Evolutionary conservation across 2,329 filamentous ascomycete species (phyloP), one percentile per base, ranked within the genome.

Genomic region (Westerdykella ornata): DNA sequence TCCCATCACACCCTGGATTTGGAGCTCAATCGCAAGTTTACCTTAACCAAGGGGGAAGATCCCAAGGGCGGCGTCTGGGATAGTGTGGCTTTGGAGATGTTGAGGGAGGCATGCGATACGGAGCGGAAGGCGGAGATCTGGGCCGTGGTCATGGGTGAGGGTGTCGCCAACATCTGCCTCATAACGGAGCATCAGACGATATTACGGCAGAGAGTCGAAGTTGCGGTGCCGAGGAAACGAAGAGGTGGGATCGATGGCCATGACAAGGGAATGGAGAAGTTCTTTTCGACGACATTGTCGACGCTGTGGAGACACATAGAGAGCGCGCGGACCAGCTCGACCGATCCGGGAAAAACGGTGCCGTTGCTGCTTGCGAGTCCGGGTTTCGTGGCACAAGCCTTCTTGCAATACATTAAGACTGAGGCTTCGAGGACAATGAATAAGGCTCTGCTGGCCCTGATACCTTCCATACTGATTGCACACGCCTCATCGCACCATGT

Each of bases 71-170:
- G 69, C 62, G 78, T 88, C 32, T 98, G 92, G 92, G 92, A 98
- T 66, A 89, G 84, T 52, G 81, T 98, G 9, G 86, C 89, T 3
- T 71, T 84, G 36, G 81, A 85, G 44, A 83, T 85, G 35, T 75
- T 98, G 9, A 74, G 78, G 42, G 87, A 95, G 62, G 84, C 88
- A 1, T 75, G 90, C 12, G 82, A 86, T 54, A 80, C 85, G 52
- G 83, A 87, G 50, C 82, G 83, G 57, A 81, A 85, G 47, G 88
- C 88, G 1, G 84, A 90, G 47, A 76, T 94, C 14, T 87, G 88
- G 41, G 90, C 92, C 0, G 83, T 97, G 1, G 85, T 97, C 17
- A 90, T 98, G 84, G 86, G 94, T 56, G 90, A 97, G 57, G 85
- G 85, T 2, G 66, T 85, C 13, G 85, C 87, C 43, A 88, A 89